phyloP scores from a whole-genome alignment of 305 asterid species.

The Rubia tinctorum region DNA sequence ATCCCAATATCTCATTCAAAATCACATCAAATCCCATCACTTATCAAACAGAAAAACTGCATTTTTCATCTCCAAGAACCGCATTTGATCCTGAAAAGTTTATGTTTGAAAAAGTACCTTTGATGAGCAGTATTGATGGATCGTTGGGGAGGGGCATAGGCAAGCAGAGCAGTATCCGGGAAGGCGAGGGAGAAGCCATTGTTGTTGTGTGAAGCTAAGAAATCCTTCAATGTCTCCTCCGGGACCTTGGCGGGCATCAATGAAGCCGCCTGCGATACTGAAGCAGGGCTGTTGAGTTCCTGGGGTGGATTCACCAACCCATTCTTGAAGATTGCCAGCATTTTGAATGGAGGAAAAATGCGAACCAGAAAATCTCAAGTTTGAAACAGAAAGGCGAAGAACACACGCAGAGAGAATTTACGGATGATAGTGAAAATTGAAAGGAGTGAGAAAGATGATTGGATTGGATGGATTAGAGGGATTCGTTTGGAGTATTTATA shows the following conservation, averaged over 20 bases:
- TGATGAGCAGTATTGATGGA: slow-evolving; percentile 25
- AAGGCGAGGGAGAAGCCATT: slow-evolving; percentile 61
- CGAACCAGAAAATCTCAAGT: neutral
- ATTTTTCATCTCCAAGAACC: too few species aligned
- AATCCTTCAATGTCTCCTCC: slow-evolving; percentile 56
- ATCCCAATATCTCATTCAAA: neutral
- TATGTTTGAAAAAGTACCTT: slow-evolving; percentile 36
- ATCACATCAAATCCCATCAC: too few species aligned
- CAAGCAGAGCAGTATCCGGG: slow-evolving; percentile 58
- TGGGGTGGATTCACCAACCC: slow-evolving; percentile 72
- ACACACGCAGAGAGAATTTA: neutral
- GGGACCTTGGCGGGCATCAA: slow-evolving; percentile 33
- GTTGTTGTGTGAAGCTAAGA: slow-evolving; percentile 45
- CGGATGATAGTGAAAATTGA: neutral
- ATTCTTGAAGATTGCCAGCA: slow-evolving; percentile 80
- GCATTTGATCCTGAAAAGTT: too few species aligned
- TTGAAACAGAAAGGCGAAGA: neutral
- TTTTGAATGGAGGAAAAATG: slow-evolving; percentile 25
- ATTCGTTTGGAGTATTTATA: slow-evolving; percentile 20
- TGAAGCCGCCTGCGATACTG: slow-evolving; percentile 22
- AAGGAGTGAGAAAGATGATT: neutral
- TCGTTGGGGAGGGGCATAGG: slow-evolving; percentile 41
- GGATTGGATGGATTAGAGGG: slow-evolving; percentile 21
- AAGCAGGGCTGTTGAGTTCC: slow-evolving; percentile 71
- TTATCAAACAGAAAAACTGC: too few species aligned